Evolutionary conservation across 208 protist species (phyloP), one percentile per base, ranked within the genome.

Genomic region (Leishmania aethiopica): DNA sequence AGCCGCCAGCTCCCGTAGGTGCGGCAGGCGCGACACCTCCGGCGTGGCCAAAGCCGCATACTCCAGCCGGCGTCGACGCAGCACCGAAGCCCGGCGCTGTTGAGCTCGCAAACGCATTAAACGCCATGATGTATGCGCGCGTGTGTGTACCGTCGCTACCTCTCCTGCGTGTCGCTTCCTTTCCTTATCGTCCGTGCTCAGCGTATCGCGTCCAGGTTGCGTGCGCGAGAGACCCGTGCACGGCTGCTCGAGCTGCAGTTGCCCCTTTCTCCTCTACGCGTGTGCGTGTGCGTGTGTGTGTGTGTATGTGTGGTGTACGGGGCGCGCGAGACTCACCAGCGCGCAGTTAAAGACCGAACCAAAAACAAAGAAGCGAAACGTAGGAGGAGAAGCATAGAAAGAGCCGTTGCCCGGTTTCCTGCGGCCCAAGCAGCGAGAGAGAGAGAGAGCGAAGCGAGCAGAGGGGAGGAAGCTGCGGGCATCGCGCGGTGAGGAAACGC

Each of bases 41-140:
- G 7, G 28, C 22, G 42, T 47, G 25, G 69, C 69, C 69, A 60
- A 62, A 59, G 35, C 40, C 25, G 57, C 67, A 67, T 40, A 57
- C 51, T 40, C 74, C 74, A 77, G 74, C 51, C 40, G 45, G 75
- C 1, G 75, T 70, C 40, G 75, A 35, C 19, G 19, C 37, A 25
- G 7, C 77, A n/a, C 42, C 62, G 49, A 57, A 57, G 64, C 45
- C 45, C 25, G 42, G 11, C 40, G 60, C 32, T 28, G 62, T 28
- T 28, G 59, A 40, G 28, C 15, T 69, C 15, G 77, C 32, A 69
- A 84, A 84, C 1, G 75, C 40, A 25, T 84, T 84, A 7, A 77
- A 75, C 5, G 80, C 17, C 80, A 84, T 84, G 19, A 45, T 79
- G n/a, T 60, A 51, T 15, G 53, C 47, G 40, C 40, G 10, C 7